Base-by-base conservation (phyloP, 1,284 basidiomycete genomes). In the Malassezia obtusa region DNA sequence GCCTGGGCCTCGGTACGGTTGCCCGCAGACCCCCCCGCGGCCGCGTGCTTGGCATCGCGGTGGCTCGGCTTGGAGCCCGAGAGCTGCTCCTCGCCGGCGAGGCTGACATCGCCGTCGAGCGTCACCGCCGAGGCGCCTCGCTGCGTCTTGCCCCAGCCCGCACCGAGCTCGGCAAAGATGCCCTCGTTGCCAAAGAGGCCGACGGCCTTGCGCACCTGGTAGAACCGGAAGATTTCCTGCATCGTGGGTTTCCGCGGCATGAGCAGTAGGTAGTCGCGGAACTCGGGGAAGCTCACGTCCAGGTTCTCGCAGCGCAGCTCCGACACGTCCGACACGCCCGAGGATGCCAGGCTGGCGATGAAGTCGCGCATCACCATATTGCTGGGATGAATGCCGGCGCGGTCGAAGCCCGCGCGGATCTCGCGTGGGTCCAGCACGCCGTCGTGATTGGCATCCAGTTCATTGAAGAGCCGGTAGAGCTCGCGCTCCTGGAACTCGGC, bases 401-500 rank as follows among this genome's bases (percentile, higher is more conserved):
- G 55, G 22, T 68, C 68, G 9, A 73, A 57, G 1, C 67, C 68
- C 5, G 56, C 50, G 2, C 59, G 53, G 39, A 73, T 69, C 50
- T 73, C 71, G 5, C 48, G 40, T 1, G 60, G 56, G 40, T 69
- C 67, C 14, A 73, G 59, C 22, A 53, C 51, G 63, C 68, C 68
- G 45, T 73, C 71, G 36, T 63, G 49, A 31, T 73, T 69, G 19
- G 59, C 58, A 53, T 73, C 71, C 45, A 73, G 57, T 43, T 73
- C 69, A 30, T 59, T 54, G 52, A 73, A 73, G 55, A 71, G 63
- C 32, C 57, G 63, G 60, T 72, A 68, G 1, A 73, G 61, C 45
- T 71, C 69, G 32, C 71, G 63, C 40, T 73, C 71, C 49, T 73
- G 71, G 36, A 62, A 55, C 39, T 72, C 71, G 21, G 71, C 69